A percentile compares a stretch with the other conserved stretches of the same genome.
Evolutionary conservation across 495 filamentous ascomycete genomes (phyloP).

Genomic region (Collariella sp.): DNA sequence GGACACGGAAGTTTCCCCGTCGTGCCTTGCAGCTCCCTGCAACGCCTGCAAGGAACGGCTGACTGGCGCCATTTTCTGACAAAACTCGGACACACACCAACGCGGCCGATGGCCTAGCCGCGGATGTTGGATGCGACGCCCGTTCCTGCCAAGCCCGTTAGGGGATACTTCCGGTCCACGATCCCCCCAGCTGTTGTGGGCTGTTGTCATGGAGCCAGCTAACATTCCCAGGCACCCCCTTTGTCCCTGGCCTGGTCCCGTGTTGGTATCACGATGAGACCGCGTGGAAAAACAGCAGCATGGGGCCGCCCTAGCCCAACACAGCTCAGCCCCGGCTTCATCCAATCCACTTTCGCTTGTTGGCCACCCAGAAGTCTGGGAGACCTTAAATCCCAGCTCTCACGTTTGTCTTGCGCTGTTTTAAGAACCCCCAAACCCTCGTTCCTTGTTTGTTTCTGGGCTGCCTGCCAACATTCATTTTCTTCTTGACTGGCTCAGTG

Average conservation of each 20-base stretch:
- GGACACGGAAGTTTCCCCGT: slow-evolving; percentile 8
- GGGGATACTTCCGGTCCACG: not conserved
- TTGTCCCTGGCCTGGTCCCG: not conserved
- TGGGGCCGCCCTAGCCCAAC: not conserved
- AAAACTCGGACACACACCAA: slow-evolving; percentile 4
- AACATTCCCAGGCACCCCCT: not conserved
- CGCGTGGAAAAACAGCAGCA: not conserved
- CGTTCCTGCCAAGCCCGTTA: slow-evolving; percentile 11
- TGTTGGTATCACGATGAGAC: not conserved
- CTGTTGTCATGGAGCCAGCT: not conserved
- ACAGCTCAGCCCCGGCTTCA: not conserved
- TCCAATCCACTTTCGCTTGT: slow-evolving; percentile 5
- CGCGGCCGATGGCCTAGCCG: slow-evolving; percentile 4
- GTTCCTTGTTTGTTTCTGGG: slow-evolving; percentile 11
- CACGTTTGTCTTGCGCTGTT: slow-evolving; percentile 4
- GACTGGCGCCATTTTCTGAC: slow-evolving; percentile 10
- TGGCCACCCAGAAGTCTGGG: slow-evolving; percentile 4
- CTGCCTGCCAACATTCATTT: slow-evolving; percentile 27
- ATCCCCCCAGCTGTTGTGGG: not conserved
- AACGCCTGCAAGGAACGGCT: slow-evolving; percentile 21
- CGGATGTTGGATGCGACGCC: not conserved
- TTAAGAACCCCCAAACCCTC: slow-evolving; percentile 17
- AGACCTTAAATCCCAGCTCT: slow-evolving; percentile 8
- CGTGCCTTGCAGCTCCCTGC: slow-evolving; percentile 20
- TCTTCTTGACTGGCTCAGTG: slow-evolving; percentile 35